Evolutionary conservation across 2,329 filamentous ascomycete species (phyloP), one percentile per base, ranked within the genome.

Genomic region (Aureobasidium sp.): DNA sequence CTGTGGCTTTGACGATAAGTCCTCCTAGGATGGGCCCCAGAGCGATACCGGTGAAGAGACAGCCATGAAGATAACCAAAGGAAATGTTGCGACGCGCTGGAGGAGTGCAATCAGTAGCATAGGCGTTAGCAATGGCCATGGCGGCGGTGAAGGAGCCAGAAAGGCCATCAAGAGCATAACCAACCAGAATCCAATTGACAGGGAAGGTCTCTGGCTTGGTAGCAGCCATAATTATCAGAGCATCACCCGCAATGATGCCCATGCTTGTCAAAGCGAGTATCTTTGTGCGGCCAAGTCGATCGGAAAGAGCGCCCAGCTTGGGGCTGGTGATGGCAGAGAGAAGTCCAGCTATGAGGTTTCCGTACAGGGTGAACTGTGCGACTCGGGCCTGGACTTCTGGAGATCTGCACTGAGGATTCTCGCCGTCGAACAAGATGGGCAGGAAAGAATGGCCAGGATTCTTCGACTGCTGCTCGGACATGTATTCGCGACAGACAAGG

Each of bases 51-150:
- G 83, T 82, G 73, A 96, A 97, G 9, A 99, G 79, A 67, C 88
- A 91, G 11, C 90, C 91, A 69, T 97, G 90, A 68, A 97, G 87
- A 71, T 92, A 93, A 7, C 91, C 92, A 72, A 97, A 94, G 5
- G 86, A 85, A 8, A 96, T 88, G 63, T 88, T 89, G 25, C 94
- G 86, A 69, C 84, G 85, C 34, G 89, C 87, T 0, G 91, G 89
- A 4, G 88, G 79, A 0, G 91, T 93, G 74, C 91, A 96, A 73
- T 99, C 94, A 44, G 90, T 87, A 13, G 89, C 87, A 73, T 97
- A 99, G 0, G 93, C 91, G 72, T 95, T 87, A 27, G 85, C 86
- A 62, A 96, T 77, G 49, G 88, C 86, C 78, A 88, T 88, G 32
- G 87, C 88, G 0, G 90, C 85, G 1, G 91, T 96, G 72, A 97